Evolutionary conservation across 495 filamentous ascomycete species (phyloP).

Genomic region (Penicillium chermesinum): DNA sequence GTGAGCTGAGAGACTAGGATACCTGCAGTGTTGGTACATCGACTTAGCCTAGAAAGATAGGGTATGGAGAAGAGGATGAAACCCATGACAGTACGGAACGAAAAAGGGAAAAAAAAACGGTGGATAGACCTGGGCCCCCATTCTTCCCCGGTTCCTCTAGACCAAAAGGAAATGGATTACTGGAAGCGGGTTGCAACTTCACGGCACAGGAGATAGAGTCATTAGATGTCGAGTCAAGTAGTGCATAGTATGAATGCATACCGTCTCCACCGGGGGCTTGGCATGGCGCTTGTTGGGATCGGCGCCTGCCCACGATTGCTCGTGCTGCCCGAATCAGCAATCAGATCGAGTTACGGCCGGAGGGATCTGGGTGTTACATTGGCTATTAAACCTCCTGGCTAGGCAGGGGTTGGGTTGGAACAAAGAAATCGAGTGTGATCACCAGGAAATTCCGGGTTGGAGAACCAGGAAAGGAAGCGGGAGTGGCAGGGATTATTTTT

Average conservation of each 20-base stretch:
- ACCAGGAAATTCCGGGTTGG: background rate
- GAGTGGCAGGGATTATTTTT: constrained; percentile 19
- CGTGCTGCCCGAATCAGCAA: background rate
- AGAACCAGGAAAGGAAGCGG: background rate
- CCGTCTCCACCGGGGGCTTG: constrained; percentile 30
- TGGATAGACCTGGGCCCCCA: constrained; percentile 4
- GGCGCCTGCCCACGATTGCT: constrained; percentile 8
- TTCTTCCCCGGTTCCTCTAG: constrained; percentile 9
- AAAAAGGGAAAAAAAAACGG: constrained; percentile 9
- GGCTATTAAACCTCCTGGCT: constrained; percentile 2
- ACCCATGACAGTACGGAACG: background rate
- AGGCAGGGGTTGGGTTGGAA: constrained; percentile 5
- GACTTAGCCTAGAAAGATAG: constrained; percentile 3
- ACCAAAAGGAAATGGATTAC: background rate
- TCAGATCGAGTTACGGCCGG: constrained; percentile 3
- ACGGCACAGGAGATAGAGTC: constrained; percentile 23
- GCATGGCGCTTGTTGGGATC: constrained; percentile 37
- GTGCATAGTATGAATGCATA: constrained; percentile 17
- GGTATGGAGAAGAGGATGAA: background rate
- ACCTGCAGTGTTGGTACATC: constrained; percentile 17
- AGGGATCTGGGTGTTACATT: constrained; percentile 3
- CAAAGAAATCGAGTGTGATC: background rate
- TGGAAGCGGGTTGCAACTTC: constrained; percentile 1
- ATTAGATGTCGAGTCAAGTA: constrained; percentile 17
- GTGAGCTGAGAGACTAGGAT: constrained; percentile 12